Base-by-base conservation (phyloP, 2,329 filamentous ascomycete genomes). In the Coniochaeta ligniaria region DNA sequence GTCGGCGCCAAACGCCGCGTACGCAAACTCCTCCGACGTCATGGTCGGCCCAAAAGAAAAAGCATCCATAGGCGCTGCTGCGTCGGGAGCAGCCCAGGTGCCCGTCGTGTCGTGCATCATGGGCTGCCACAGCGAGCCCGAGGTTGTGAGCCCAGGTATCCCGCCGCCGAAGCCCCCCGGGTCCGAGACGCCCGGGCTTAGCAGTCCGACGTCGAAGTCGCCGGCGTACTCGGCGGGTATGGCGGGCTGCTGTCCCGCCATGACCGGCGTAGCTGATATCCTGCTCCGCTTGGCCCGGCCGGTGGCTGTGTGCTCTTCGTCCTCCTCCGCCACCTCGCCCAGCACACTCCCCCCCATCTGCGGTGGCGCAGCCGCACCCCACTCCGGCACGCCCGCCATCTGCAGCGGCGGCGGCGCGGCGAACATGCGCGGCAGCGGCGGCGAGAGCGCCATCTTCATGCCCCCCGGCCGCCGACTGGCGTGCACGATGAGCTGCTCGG, bases 401-500 rank as follows among this genome's bases (percentile, higher is more conserved):
- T 36, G 33, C 31, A 22, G 33, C 22, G 17, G 6, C 31, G 54
- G 33, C 22, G 17, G 6, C 31, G 54, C 54, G n/a, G 54, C 31
- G 17, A 22, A 57, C 54, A 22, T 58, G 38, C 66, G 65, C 33
- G 73, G 66, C 3, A 72, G 66, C 4, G 69, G 65, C 1, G 72
- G 73, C 6, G 71, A 73, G 6, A 74, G 66, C 2, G 69, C 66
- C 60, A 73, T 72, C 50, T 71, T 66, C 70, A 73, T 72, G 1
- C 70, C 70, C 8, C 71, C 73, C 0, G 76, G 74, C 50, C 74
- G 75, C 63, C 77, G 73, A 5, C 70, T 69, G 9, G 75, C 76
- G 60, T 78, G 76, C 57, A 73, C 71, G 6, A 78, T 66, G 2
- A 80, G 71, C 28, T 76, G 67, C 60, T 77, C 75, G 2, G 77